Evolutionary conservation across 768 basidiomycete genomes (phyloP), one percentile per base, ranked within the genome.

Genomic region (Boletellus sp.): DNA sequence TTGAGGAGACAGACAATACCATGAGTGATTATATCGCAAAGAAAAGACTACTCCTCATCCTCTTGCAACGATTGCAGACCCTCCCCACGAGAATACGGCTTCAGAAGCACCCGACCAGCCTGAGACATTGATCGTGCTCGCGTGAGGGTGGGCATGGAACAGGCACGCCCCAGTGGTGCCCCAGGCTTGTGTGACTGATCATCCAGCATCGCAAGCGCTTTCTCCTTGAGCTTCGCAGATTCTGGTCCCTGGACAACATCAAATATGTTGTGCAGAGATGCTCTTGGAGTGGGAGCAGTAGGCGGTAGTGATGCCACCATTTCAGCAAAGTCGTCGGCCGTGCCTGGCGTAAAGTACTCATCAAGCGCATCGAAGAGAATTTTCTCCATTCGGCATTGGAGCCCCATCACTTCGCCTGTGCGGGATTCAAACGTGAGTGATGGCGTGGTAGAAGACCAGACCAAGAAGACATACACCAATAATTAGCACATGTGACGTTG

Each of bases 71-170:
- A 8, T 7, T 28, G 28, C 28, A 28, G 28, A 28, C 11, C 28
- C 28, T 11, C 9, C 9, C 28, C 28, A 8, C 28, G 28, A 10
- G 28, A 11, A 28, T 28, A 28, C 28, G 11, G 9, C 9, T 28
- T 28, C 28, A 28, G 11, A 28, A 28, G 28, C 28, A 6, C 11
- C 28, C 28, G 28, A 28, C 28, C 9, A 8, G 8, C 3, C 28
- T 28, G 28, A 11, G 28, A 28, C 28, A 28, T 28, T 28, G 28
- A 28, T 28, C 28, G 28, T 11, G 28, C 28, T 10, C 28, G 28
- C 7, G 28, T 10, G 28, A 55, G 10, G n/a, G 38, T 1, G 1
- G 63, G 63, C 53, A 62, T 53, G 13, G 63, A 52, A 36, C 54
- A 39, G 7, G 54, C 35, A 4, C 57, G 62, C 38, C 48, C 57